Evolutionary conservation across 2,329 filamentous ascomycete species (phyloP), one percentile per base, ranked within the genome.

Genomic region (Stachybotrys elegans): DNA sequence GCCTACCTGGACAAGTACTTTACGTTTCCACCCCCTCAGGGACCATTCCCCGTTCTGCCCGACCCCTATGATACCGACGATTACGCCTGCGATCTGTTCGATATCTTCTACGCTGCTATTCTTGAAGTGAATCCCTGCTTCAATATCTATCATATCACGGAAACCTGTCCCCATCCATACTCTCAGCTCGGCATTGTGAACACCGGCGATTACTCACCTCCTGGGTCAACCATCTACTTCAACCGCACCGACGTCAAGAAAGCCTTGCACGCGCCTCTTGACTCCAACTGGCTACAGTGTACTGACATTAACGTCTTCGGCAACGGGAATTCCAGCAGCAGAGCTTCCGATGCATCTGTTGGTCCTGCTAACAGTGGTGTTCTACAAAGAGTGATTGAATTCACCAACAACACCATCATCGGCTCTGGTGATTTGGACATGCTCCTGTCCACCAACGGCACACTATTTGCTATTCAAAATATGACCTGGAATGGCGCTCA

Each of bases 401-500:
- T 53, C 22, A 61, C 58, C 1, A 60, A 61, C 43, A 61, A 61
- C 48, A 59, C 57, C 16, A 60, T 61, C 19, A 60, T 61, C 5
- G 59, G 57, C 0, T 50, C 50, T 4, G 59, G 59, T 3, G 50
- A 52, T 11, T 49, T 61, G 3, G 87, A 90, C 62, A 86, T 75
- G 57, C 73, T 86, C 49, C 73, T 88, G 2, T 70, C 84, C 11
- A 71, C 73, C 57, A 86, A 88, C 59, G 87, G 86, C 16, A 86
- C 84, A 0, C 71, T 91, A 2, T 69, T 88, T 6, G 75, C 77
- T 0, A 81, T 90, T 40, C 86, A 91, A 57, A 91, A 91, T 66
- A 87, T 89, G 75, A 90, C 85, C 0, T 91, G 82, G 81, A 76
- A 79, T 47, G 87, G 85, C 4, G 59, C 70, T 22, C 79, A 85